A percentile compares a stretch with the other conserved stretches of the same genome.
phyloP scores from a whole-genome alignment of 768 basidiomycete species.

The Serendipita sp. region DNA sequence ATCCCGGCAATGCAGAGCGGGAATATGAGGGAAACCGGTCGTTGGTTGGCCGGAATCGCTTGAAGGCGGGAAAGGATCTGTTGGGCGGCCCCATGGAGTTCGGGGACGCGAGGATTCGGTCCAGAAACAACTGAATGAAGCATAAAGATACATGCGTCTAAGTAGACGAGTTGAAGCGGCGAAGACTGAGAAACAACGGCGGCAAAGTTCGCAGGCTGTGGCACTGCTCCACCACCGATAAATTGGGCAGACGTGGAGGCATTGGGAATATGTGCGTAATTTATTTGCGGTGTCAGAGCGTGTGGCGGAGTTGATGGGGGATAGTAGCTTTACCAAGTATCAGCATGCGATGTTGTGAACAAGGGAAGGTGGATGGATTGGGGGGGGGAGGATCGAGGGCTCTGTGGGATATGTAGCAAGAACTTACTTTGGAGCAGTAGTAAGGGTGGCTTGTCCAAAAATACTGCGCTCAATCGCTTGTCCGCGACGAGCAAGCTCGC shows the following conservation, averaged over 20 bases:
- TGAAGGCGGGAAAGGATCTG: not conserved
- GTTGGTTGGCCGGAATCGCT: not conserved
- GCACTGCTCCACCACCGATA: not conserved
- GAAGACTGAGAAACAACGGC: not conserved
- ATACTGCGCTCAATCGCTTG: not conserved
- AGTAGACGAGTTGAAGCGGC: not conserved
- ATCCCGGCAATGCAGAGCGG: not conserved
- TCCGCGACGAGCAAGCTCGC: not conserved
- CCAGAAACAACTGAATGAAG: not conserved
- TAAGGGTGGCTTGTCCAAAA: not conserved
- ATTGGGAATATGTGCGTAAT: not conserved
- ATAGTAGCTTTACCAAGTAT: not conserved
- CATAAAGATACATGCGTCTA: not conserved
- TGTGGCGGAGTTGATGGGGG: not conserved
- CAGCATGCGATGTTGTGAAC: not conserved
- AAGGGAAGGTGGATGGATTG: not conserved
- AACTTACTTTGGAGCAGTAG: not conserved
- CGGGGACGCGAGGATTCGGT: not conserved
- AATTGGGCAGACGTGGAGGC: not conserved
- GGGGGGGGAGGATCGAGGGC: no score
- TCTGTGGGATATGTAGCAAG: not conserved
- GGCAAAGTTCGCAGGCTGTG: not conserved
- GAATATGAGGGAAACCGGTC: not conserved
- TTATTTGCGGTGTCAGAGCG: not conserved
- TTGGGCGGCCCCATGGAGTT: not conserved